phyloP scores from a whole-genome alignment of 2,329 filamentous ascomycete genomes.

The Eurotiales sp. region DNA sequence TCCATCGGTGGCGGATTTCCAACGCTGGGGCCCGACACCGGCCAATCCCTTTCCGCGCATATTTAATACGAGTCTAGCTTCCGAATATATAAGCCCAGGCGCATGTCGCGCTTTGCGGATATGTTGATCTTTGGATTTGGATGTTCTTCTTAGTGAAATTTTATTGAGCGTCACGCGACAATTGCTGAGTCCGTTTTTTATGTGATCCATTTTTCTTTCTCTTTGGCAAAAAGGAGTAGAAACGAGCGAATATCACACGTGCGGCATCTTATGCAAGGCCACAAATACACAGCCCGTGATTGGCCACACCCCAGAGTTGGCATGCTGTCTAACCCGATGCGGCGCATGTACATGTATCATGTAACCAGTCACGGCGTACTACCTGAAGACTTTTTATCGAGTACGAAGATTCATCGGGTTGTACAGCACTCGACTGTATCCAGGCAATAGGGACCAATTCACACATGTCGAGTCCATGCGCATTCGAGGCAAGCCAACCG shows the following conservation, averaged over 20 bases:
- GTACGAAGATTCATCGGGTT: slow-evolving; percentile 1
- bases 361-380: too few relatives aligned
- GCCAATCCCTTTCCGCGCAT: slow-evolving; percentile 9
- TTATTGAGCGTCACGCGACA: not conserved
- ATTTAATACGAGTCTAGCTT: not conserved
- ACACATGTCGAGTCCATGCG: too few relatives aligned
- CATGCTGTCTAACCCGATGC: not conserved
- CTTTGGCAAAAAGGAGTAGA: not conserved
- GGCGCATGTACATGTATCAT: not conserved
- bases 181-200: not conserved
- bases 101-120: slow-evolving; percentile 5
- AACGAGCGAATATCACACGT: not conserved
- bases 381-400: too few relatives aligned
- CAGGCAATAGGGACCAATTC: too few relatives aligned
- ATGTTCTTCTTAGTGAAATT: not conserved
- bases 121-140: slow-evolving; percentile 5
- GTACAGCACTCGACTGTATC: not conserved
- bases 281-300: slow-evolving; percentile 3
- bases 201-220: not conserved
- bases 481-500: too few relatives aligned
- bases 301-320: not conserved
- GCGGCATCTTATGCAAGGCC: not conserved
- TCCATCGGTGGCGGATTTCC: not conserved
- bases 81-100: not conserved
- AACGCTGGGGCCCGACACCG: slow-evolving; percentile 5